Conservation (phyloP, 176 grass and related monocot species). For the Oryza longistaminata region DNA sequence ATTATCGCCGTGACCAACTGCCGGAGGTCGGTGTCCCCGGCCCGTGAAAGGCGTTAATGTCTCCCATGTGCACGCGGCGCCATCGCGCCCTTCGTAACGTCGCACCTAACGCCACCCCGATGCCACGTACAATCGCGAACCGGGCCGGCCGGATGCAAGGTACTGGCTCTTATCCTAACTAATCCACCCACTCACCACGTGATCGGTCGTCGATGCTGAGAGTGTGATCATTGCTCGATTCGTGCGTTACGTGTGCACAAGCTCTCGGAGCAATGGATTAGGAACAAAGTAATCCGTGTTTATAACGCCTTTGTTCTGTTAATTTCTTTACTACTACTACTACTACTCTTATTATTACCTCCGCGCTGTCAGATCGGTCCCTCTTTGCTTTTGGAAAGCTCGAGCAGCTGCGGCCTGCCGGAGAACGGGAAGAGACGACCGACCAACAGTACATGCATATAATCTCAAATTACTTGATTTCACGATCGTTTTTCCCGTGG, state of each 20-base stretch:
- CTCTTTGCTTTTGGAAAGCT: neutral
- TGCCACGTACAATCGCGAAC: neutral
- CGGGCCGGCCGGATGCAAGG: neutral
- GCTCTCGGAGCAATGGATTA: neutral
- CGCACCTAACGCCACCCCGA: slow-evolving; percentile 7
- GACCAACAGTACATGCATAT: slow-evolving; percentile 12
- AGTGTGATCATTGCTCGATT: neutral
- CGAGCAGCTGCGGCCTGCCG: neutral
- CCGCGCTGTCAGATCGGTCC: too few relatives aligned
- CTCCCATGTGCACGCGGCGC: neutral
- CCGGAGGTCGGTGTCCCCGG: neutral
- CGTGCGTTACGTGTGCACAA: neutral
- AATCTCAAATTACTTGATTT: neutral
- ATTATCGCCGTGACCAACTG: neutral
- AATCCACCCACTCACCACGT: neutral
- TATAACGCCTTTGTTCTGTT: neutral
- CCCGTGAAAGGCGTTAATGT: neutral
- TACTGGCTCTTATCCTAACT: neutral
- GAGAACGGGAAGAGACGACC: slow-evolving; percentile 45
- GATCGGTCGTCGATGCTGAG: neutral
- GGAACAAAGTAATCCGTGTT: neutral
- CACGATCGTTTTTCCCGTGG: too few relatives aligned
- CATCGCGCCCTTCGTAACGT: neutral
- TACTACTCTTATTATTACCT: neutral
- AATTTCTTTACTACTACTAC: too few relatives aligned